Evolutionary conservation across 1,284 basidiomycete genomes (phyloP), one percentile per base, ranked within the genome.

Genomic region (Singerocomus inundabilis): DNA sequence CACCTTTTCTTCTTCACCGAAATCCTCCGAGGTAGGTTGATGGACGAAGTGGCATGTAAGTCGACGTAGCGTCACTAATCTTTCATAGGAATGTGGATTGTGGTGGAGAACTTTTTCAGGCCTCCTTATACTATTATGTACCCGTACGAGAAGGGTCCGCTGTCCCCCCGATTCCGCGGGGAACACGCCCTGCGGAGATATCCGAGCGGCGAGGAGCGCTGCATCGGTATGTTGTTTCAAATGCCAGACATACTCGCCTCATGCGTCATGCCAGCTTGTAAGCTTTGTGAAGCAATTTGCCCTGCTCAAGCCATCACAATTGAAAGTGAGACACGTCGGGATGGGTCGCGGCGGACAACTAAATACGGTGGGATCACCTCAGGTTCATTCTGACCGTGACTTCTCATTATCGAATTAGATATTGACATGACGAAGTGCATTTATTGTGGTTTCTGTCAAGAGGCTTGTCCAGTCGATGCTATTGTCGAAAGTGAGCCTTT

Each of bases 301-400:
- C 96, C 97, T 37, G 97, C 97, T 25, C 97, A 98, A 72, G 97
- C 97, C 16, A 99, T 99, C 70, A 99, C 97, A 26, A 99, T 99
- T 66, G 97, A 99, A 76, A 94, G 91, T 57, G 97, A 99, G 74
- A 86, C 95, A 47, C 87, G 97, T 59, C 78, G 87, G 70, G 97
- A 99, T 68, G 97, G 97, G 48, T 96, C 94, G 50, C 84, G 97
- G 67, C 82, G 93, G 73, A 99, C 97, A 49, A 99, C 97, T 34
- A 91, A 93, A 81, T 99, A 99, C 69, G 94, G 93, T 84, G 44
- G 44, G 37, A 36, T 54, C 48, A 21, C 31, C 34, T 46, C 31
- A 66, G 52, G 52, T 68, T 67, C 32, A 44, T 56, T 46, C 48
- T 7, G 15, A 45, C 41, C 12, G 16, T 16, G 12, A 26, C 4